Evolutionary conservation across 2,329 filamentous ascomycete genomes (phyloP).

Genomic region (Ophidiomyces ophidiicola): DNA sequence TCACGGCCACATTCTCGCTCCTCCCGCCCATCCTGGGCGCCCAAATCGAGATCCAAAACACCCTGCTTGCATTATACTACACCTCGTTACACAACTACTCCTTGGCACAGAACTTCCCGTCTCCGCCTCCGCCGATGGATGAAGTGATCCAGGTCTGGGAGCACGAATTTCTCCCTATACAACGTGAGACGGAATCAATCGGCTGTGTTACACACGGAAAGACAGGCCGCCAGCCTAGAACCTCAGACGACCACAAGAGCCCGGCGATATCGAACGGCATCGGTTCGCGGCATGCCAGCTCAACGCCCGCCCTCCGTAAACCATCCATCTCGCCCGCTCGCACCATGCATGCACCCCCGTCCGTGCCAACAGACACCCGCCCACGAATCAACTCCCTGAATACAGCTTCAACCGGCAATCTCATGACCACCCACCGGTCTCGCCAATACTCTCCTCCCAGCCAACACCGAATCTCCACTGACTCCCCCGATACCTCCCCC

Average conservation of each 20-base stretch:
- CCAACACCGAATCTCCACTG: neutral
- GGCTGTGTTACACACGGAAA: slow-evolving; percentile 55
- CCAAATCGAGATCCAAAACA: slow-evolving; percentile 66
- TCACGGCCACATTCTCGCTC: slow-evolving; percentile 59
- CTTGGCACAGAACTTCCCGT: slow-evolving; percentile 54
- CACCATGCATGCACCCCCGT: slow-evolving; percentile 18
- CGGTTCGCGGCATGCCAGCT: slow-evolving; percentile 29
- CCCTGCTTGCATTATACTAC: slow-evolving; percentile 64
- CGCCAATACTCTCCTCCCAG: slow-evolving; percentile 6
- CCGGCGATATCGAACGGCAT: slow-evolving; percentile 27
- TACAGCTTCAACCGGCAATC: slow-evolving; percentile 2
- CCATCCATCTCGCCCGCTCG: slow-evolving; percentile 24
- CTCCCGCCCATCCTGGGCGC: slow-evolving; percentile 57
- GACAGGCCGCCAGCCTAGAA: slow-evolving; percentile 47
- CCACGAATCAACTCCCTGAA: slow-evolving; percentile 18
- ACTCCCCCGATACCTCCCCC: neutral
- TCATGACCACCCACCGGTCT: neutral
- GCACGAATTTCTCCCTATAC: slow-evolving; percentile 48
- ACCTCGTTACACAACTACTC: slow-evolving; percentile 65
- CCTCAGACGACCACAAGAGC: slow-evolving; percentile 37
- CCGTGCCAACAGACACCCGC: slow-evolving; percentile 19
- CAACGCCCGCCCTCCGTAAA: slow-evolving; percentile 23
- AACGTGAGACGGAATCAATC: slow-evolving; percentile 55
- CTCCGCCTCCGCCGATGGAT: slow-evolving; percentile 59
- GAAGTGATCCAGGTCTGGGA: slow-evolving; percentile 58